Conservation (phyloP, 164 flowering plant genomes). For the Vitis vinifera region DNA sequence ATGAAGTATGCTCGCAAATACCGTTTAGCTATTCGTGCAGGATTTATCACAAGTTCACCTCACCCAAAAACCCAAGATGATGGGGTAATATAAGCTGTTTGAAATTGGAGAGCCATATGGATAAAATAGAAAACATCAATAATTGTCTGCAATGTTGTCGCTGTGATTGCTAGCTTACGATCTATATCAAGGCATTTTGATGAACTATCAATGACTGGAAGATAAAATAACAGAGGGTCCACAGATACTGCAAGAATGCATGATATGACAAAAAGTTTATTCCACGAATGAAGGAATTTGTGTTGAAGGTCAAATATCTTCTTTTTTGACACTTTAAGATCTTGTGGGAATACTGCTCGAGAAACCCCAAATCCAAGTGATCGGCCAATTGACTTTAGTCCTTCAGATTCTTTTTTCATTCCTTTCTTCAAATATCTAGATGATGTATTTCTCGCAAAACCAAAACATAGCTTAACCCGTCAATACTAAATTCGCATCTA, state of each 20-base stretch:
- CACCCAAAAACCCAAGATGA: constrained; percentile 97
- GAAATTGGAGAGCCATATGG: constrained; percentile 88
- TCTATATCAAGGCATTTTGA: constrained; percentile 69
- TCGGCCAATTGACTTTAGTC: constrained; percentile 83
- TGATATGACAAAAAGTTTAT: constrained; percentile 72
- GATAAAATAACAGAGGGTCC: constrained; percentile 89
- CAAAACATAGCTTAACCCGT: constrained; percentile 44
- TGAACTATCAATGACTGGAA: constrained; percentile 56
- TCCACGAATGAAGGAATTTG: constrained; percentile 72
- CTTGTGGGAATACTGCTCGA: constrained; percentile 84
- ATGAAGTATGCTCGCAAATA: constrained; percentile 74
- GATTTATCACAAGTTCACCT: constrained; percentile 94
- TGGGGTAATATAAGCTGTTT: constrained; percentile 95
- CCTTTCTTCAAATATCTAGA: constrained; percentile 75
- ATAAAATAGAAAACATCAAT: constrained; percentile 81
- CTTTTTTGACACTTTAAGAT: constrained; percentile 79
- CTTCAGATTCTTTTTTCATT: constrained; percentile 83
- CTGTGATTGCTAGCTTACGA: constrained; percentile 54
- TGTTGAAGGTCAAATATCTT: constrained; percentile 96
- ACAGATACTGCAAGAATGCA: constrained; percentile 87
- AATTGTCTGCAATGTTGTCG: constrained; percentile 66
- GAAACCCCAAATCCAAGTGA: constrained; percentile 83
- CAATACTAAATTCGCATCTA: constrained; percentile 66
- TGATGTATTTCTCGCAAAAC: constrained; percentile 30
- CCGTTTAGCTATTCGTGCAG: constrained; percentile 81